Conservation (phyloP, 352 stramenopile species). For the Pythium apleroticum region DNA sequence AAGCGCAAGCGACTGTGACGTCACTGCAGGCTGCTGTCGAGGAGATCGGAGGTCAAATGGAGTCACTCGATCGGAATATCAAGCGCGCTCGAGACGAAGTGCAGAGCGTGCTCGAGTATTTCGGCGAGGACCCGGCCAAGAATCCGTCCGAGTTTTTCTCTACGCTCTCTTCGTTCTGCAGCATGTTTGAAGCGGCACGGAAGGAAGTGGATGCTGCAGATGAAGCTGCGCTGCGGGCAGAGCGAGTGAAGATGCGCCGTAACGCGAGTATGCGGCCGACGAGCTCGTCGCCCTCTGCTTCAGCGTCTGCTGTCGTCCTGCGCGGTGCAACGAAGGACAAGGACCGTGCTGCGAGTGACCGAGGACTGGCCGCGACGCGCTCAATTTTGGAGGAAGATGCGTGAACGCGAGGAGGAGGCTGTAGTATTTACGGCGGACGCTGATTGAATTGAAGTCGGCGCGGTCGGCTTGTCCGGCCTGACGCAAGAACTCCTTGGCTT, state of each 20-base stretch:
- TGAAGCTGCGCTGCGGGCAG: conserved; percentile 48
- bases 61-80: conserved; percentile 39
- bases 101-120: conserved; percentile 81
- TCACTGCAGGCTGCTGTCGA: conserved; percentile 37
- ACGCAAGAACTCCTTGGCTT: no score
- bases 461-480: no score
- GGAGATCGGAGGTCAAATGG: conserved; percentile 50
- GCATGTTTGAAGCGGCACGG: conserved; percentile 62
- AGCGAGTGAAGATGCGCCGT: conserved; percentile 63
- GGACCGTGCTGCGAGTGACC: conserved; percentile 24
- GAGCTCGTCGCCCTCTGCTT: background rate
- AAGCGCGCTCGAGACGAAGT: conserved; percentile 51
- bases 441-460: background rate
- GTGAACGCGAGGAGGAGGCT: background rate
- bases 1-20: conserved; percentile 18
- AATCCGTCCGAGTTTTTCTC: conserved; percentile 78
- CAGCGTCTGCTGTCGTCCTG: background rate
- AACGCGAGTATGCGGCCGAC: conserved; percentile 19
- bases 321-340: background rate
- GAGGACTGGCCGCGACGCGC: conserved; percentile 1
- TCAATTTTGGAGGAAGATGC: conserved; percentile 2
- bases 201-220: conserved; percentile 73
- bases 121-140: conserved; percentile 77
- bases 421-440: background rate
- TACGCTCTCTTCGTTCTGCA: conserved; percentile 81